A percentile compares a stretch with the other conserved stretches of the same genome.
Conservation (phyloP, 305 asterid species). For the Solanum hybrid region DNA sequence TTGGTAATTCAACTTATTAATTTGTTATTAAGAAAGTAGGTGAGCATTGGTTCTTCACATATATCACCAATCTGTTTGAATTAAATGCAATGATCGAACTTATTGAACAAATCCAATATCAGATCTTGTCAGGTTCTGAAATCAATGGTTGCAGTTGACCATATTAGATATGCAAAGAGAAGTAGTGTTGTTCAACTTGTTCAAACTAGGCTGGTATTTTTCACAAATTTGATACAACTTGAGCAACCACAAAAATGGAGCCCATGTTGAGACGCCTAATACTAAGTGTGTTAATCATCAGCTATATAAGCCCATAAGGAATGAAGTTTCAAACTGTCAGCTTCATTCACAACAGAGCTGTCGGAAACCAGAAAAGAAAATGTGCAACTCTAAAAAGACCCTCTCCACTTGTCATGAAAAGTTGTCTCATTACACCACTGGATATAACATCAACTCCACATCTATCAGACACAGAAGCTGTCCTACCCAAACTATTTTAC, state of each 20-base stretch:
- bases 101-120: neutral
- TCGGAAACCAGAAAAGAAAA: neutral
- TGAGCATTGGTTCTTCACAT: neutral
- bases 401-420: neutral
- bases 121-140: neutral
- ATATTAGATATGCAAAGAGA: neutral
- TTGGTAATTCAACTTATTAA: neutral
- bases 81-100: neutral
- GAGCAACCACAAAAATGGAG: neutral
- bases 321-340: neutral
- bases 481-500: neutral
- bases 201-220: neutral
- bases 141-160: neutral
- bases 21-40: neutral
- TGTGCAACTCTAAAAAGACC: neutral
- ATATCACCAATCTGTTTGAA: neutral
- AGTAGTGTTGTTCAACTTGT: neutral
- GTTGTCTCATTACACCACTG: neutral
- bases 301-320: neutral
- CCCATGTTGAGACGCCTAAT: neutral
- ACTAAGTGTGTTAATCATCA: neutral
- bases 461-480: neutral
- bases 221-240: neutral
- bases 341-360: neutral
- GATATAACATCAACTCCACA: neutral